Base-by-base conservation (phyloP, 1,284 basidiomycete genomes). In the Cryptococcus jaspeensis region DNA sequence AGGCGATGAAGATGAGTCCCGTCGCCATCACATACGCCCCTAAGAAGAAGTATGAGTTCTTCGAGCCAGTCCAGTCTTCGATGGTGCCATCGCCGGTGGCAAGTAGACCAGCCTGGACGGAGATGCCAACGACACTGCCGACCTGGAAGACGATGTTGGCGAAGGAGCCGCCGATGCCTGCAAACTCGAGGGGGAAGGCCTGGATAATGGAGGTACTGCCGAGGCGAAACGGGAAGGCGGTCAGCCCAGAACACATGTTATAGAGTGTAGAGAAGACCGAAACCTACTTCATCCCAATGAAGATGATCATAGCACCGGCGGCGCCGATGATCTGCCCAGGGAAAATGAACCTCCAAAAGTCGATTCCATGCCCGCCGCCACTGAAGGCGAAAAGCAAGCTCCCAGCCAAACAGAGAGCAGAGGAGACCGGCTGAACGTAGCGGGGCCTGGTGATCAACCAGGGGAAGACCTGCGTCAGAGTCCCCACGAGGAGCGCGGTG, bases 311-410 rank as follows among this genome's bases (percentile, higher is more conserved):
- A 38, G 59, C 73, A 23, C 71, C 71, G 2, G 53, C 58, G n/a
- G 67, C 70, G 40, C 71, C 71, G 62, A 71, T 65, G 38, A 73
- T 57, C 47, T 67, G 60, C 1, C 66, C 71, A 11, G 70, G 40
- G 69, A 77, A 77, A 55, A 77, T 63, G 61, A 49, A 75, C 38
- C 46, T 59, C 75, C 75, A 77, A 65, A 74, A 77, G 59, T 75
- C 63, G 12, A 46, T 58, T 25, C 74, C 75, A 15, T 44, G 46
- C 9, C 74, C 75, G 41, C 75, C 75, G 28, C 55, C 48, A 11
- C 62, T 65, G 65, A 62, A 74, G 13, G 73, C 72, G 52, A 75
- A 72, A n/a, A 77, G 59, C 68, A 77, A 71, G 15, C 54, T 55
- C 11, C 75, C 75, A 38, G 56, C 52, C 53, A 73, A 74, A 38